Evolutionary conservation across 768 basidiomycete species (phyloP), one percentile per base, ranked within the genome.

Genomic region (Rhizopogon salebrosus): DNA sequence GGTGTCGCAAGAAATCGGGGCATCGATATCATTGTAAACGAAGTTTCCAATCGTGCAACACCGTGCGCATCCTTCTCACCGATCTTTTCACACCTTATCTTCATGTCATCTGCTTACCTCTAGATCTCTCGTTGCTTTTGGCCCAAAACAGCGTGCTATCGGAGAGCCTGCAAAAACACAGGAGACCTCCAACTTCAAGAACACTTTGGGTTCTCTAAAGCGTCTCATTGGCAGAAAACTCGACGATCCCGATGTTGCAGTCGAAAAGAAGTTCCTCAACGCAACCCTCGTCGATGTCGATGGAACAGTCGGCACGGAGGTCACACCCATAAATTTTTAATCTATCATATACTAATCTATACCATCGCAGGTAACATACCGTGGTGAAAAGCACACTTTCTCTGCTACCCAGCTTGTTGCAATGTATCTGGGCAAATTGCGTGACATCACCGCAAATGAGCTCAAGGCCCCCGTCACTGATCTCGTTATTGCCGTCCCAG

Each of bases 21-120:
- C 61, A 95, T 99, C 76, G 95, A 99, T 80, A 94, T 99, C 72
- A 95, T 99, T 76, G 78, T 84, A 55, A 99, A 99, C 71, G 95
- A 99, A 70, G 93, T 95, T 55, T 98, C 95, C 14, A 98, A 98
- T 78, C 89, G 97, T 51, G 82, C 87, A 14, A 98, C 95, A 23
- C 95, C 95, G 93, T 98, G 57, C 65, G 92, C 81, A 7, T 8
- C n/a, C 22, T 18, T 52, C 35, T 42, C 27, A 3, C 16, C 10
- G 11, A 3, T 10, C 37, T 0, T 3, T 24, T 24, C 1, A 14
- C 2, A 42, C 42, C 5, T 49, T 16, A 37, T 52, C 24, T 45
- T 61, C n/a, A 62, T 52, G 11, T 31, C 37, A 38, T 34, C 3
- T 41, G 39, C 57, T 39, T 20, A 38, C 34, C 2, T 49, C 16